These are phyloP conservation scores for Cyclaneusma minus DNA, from an alignment of 2,329 filamentous ascomycete genomes.

Conservation along the genomic window DNA sequence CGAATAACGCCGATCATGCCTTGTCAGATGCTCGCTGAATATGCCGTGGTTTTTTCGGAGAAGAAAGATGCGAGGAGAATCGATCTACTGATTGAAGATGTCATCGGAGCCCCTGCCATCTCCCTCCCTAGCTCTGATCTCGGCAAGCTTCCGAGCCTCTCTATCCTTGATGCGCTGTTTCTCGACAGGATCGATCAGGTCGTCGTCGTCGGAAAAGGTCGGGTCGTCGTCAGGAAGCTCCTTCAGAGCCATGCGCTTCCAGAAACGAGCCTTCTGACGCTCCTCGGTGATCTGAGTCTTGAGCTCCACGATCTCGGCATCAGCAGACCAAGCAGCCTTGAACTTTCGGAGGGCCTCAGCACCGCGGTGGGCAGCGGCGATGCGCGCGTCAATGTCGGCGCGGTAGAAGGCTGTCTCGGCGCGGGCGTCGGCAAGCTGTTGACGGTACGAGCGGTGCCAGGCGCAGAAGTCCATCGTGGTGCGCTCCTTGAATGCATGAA, in stretches of 20 bases:
- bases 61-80: too few species aligned
- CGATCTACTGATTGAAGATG: too few species aligned
- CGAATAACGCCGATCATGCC: too few species aligned
- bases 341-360: constrained; percentile 43
- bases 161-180: constrained; percentile 30
- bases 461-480: constrained; percentile 44
- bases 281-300: constrained; percentile 34
- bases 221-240: constrained; percentile 41
- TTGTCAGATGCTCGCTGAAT: too few species aligned
- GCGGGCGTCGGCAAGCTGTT: constrained; percentile 48
- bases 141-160: constrained; percentile 9
- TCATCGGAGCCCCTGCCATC: too few species aligned
- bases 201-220: constrained; percentile 46
- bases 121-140: constrained; percentile 6
- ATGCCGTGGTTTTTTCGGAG: too few species aligned
- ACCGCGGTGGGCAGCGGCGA: constrained; percentile 39
- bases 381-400: constrained; percentile 53
- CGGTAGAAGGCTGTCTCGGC: constrained; percentile 47
- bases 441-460: constrained; percentile 52
- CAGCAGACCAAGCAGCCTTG: constrained; percentile 38
- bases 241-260: constrained; percentile 52
- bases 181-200: constrained; percentile 43
- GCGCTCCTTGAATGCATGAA: constrained; percentile 49
- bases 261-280: constrained; percentile 46
- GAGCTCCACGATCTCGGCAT: constrained; percentile 35